Percentiles rank a stretch among this genome's conserved stretches.
phyloP scores from a whole-genome alignment of 2,329 filamentous ascomycete genomes.

The Ceratocystis destructans region DNA sequence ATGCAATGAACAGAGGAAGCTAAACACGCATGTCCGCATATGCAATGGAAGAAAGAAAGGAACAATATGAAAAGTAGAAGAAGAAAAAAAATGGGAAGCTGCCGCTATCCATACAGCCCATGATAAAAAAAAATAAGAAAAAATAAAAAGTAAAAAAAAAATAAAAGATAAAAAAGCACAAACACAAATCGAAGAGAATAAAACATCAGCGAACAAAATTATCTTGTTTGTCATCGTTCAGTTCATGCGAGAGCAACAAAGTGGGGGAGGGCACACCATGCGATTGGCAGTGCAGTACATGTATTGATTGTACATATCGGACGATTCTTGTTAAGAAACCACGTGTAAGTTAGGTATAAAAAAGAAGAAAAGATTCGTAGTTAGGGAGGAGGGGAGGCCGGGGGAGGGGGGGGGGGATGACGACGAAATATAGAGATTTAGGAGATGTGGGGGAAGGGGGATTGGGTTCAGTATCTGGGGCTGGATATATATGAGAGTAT shows the following conservation, averaged over 20 bases:
- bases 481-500: too few relatives aligned
- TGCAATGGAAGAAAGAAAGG: conserved; percentile 3
- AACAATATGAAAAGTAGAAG: neutral
- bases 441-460: too few relatives aligned
- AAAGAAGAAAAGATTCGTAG: neutral
- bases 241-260: conserved; percentile 1
- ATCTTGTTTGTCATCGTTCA: neutral
- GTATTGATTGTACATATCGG: conserved; percentile 9
- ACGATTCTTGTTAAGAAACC: neutral
- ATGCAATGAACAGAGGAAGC: conserved; percentile 1
- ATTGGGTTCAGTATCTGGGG: too few relatives aligned
- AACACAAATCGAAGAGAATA: neutral
- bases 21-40: conserved; percentile 2
- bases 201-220: neutral
- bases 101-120: conserved; percentile 3
- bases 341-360: neutral
- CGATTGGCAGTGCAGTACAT: neutral
- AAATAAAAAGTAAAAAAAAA: too few relatives aligned
- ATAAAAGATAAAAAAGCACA: neutral
- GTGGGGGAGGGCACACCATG: neutral
- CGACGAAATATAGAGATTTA: too few relatives aligned
- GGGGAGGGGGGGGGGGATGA: too few relatives aligned
- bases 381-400: neutral
- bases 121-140: neutral
- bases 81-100: neutral